phyloP scores from a whole-genome alignment of 2,329 filamentous ascomycete genomes.

The Hypoxylon sp. region DNA sequence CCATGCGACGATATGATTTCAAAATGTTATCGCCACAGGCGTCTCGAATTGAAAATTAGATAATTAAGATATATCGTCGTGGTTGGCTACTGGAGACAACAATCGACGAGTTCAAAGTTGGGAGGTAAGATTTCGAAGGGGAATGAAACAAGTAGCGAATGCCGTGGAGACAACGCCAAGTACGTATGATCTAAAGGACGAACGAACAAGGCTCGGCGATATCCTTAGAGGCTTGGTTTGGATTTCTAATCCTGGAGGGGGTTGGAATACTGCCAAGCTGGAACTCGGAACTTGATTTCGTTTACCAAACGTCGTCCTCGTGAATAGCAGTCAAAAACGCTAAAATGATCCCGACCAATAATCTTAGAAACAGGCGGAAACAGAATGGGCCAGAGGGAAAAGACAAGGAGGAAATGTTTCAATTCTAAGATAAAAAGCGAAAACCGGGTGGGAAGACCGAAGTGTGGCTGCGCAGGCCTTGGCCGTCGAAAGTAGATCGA shows the following conservation, averaged over 20 bases:
- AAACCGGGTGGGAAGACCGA: conserved; percentile 6
- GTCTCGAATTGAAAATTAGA: conserved; percentile 30
- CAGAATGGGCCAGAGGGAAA: conserved; percentile 13
- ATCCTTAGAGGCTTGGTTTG: conserved; percentile 34
- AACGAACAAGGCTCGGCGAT: conserved; percentile 31
- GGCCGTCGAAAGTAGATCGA: conserved; percentile 15
- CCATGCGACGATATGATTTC: conserved; percentile 48
- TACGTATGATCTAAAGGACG: conserved; percentile 16
- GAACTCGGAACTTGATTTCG: conserved; percentile 13
- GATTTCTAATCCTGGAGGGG: conserved; percentile 31
- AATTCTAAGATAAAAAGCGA: conserved; percentile 8
- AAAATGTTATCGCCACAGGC: conserved; percentile 20
- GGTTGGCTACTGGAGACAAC: conserved; percentile 9
- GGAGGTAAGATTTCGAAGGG: conserved; percentile 29
- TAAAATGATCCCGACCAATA: conserved; percentile 28
- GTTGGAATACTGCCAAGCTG: conserved; percentile 24
- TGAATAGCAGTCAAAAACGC: conserved; percentile 10
- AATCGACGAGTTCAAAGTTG: conserved; percentile 15
- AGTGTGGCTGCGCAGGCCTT: conserved; percentile 38
- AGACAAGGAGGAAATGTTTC: conserved; percentile 28
- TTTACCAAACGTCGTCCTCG: conserved; percentile 7
- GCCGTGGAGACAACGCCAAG: conserved; percentile 18
- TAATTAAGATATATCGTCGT: conserved; percentile 13
- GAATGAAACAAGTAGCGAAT: conserved; percentile 33
- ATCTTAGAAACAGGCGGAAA: conserved; percentile 13